These are phyloP conservation scores for Leptographium procerum DNA, from an alignment of 2,329 filamentous ascomycete species.

Conservation along the genomic window DNA sequence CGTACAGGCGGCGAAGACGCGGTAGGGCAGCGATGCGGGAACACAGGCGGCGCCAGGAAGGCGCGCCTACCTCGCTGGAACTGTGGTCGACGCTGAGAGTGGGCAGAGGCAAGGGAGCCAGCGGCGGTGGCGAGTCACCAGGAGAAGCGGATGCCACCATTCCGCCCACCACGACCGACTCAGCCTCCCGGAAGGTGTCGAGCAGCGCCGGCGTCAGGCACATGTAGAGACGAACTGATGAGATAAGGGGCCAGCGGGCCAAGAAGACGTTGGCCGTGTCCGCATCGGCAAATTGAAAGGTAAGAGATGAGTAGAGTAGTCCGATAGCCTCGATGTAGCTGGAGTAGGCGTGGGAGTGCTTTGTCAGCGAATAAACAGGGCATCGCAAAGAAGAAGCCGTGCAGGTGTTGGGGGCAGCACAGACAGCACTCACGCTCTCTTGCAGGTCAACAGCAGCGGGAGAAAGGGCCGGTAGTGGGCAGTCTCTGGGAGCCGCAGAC, in stretches of 20 bases:
- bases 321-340: constrained; percentile 19
- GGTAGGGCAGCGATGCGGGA: constrained; percentile 9
- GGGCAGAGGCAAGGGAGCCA: constrained; percentile 7
- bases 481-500: background rate
- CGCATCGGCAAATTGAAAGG: constrained; percentile 20
- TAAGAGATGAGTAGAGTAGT: constrained; percentile 15
- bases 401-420: background rate
- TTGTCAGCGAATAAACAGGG: constrained; percentile 13
- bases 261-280: constrained; percentile 15
- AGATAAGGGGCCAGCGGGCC: constrained; percentile 7
- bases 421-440: constrained; percentile 15
- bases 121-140: constrained; percentile 2
- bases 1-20: constrained; percentile 14
- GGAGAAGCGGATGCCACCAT: background rate
- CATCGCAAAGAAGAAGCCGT: background rate
- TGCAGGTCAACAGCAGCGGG: constrained; percentile 13
- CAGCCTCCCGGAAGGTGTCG: constrained; percentile 16
- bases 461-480: background rate
- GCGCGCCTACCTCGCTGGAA: background rate
- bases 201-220: constrained; percentile 15
- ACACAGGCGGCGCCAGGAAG: constrained; percentile 19
- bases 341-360: background rate
- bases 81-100: background rate
- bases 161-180: background rate
- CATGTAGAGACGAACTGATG: constrained; percentile 18